Conservation (phyloP, 2,329 filamentous ascomycete genomes). For the Sclerotinia nivalis region DNA sequence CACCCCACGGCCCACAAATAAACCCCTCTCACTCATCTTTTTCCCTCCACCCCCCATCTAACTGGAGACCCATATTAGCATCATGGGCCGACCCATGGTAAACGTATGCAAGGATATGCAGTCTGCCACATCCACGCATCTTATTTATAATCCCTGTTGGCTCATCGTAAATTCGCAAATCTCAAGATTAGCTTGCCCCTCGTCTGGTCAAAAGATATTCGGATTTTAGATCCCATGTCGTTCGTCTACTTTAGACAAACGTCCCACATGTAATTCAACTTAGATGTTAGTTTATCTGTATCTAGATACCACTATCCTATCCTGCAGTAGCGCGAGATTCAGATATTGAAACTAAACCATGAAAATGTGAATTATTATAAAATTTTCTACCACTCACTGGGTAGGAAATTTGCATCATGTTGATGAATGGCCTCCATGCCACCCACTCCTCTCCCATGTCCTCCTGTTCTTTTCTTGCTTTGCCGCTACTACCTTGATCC, state of each 20-base stretch:
- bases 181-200: constrained; percentile 23
- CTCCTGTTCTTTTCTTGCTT: constrained; percentile 2
- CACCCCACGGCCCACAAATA: constrained; percentile 14
- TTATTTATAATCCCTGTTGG: constrained; percentile 8
- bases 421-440: background rate
- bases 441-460: background rate
- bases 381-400: background rate
- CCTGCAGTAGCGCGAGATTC: background rate
- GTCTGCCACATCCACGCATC: constrained; percentile 18
- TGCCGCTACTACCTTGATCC: constrained; percentile 12
- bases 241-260: constrained; percentile 8
- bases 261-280: constrained; percentile 15
- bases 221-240: constrained; percentile 10
- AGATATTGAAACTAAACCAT: background rate
- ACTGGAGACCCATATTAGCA: background rate
- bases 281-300: constrained; percentile 7
- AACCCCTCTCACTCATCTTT: constrained; percentile 15
- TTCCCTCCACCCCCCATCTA: background rate
- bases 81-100: constrained; percentile 10
- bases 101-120: constrained; percentile 16
- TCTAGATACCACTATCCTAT: constrained; percentile 7
- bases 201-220: background rate
- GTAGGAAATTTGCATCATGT: background rate
- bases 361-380: too few relatives aligned
- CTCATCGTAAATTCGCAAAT: constrained; percentile 24